phyloP scores from a whole-genome alignment of 2,329 filamentous ascomycete genomes.

The Aspergillus brasiliensis region DNA sequence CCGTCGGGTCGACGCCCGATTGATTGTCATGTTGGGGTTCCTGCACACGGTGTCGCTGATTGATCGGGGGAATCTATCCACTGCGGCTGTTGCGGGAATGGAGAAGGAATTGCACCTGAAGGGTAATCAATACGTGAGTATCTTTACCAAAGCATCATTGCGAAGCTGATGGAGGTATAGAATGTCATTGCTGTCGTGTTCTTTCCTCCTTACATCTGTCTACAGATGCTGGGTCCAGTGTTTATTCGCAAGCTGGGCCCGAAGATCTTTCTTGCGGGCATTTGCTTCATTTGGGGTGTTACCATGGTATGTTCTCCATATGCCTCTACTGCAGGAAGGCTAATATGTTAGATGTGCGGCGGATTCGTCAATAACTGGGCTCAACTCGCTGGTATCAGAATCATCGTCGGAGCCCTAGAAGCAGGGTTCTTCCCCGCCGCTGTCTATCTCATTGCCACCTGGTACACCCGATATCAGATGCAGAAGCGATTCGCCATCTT shows the following conservation, averaged over 20 bases:
- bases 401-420: slow-evolving; percentile 49
- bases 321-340: too few species aligned
- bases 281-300: slow-evolving; percentile 13
- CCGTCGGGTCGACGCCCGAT: slow-evolving; percentile 19
- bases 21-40: slow-evolving; percentile 22
- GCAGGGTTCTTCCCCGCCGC: slow-evolving; percentile 49
- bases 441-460: slow-evolving; percentile 48
- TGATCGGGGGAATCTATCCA: slow-evolving; percentile 21
- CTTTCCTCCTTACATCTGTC: slow-evolving; percentile 14
- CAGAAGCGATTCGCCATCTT: slow-evolving; percentile 70
- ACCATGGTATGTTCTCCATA: slow-evolving; percentile 3
- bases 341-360: slow-evolving; percentile 2
- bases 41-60: slow-evolving; percentile 21
- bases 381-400: slow-evolving; percentile 42
- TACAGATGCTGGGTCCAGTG: slow-evolving; percentile 7
- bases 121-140: slow-evolving; percentile 18
- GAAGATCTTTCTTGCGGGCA: slow-evolving; percentile 1
- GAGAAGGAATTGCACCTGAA: slow-evolving; percentile 10
- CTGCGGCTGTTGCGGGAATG: slow-evolving; percentile 23
- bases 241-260: slow-evolving; percentile 13
- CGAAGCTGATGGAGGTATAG: background rate
- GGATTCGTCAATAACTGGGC: slow-evolving; percentile 35
- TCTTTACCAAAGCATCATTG: background rate
- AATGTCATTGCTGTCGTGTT: slow-evolving; percentile 21
- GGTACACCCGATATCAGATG: slow-evolving; percentile 62